Conservation (phyloP, 2,329 filamentous ascomycete genomes). For the Epichloe scottii region DNA sequence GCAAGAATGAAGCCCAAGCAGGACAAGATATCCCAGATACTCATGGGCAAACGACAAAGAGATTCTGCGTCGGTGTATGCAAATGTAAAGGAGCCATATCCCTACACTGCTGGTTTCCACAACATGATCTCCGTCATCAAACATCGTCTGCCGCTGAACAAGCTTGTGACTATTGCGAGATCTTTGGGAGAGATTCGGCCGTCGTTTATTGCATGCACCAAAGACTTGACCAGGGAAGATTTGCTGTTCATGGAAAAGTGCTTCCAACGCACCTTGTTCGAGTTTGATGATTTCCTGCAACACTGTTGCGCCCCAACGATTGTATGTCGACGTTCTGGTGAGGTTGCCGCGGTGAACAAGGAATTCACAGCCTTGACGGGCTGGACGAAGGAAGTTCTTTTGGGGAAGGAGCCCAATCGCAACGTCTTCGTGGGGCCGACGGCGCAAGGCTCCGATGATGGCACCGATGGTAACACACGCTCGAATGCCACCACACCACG, state of each 20-base stretch:
- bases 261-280: conserved; percentile 82
- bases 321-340: conserved; percentile 81
- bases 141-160: conserved; percentile 63
- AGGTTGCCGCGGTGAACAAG: conserved; percentile 90
- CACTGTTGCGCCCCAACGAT: conserved; percentile 83
- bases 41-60: conserved; percentile 45
- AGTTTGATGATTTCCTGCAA: conserved; percentile 87
- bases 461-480: conserved; percentile 18
- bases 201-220: conserved; percentile 83
- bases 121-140: conserved; percentile 71
- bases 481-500: conserved; percentile 38
- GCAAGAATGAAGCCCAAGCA: conserved; percentile 32
- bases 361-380: conserved; percentile 94
- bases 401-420: conserved; percentile 76
- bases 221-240: conserved; percentile 77
- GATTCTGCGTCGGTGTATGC: conserved; percentile 83
- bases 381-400: conserved; percentile 80
- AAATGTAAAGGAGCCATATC: conserved; percentile 79
- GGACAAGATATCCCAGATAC: conserved; percentile 31
- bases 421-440: conserved; percentile 62
- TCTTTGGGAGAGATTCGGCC: conserved; percentile 82
- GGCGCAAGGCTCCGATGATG: conserved; percentile 20
- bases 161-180: conserved; percentile 72
- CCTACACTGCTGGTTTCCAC: conserved; percentile 84
- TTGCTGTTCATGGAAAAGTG: conserved; percentile 97